These are phyloP conservation scores for Huntiella decipiens DNA, from an alignment of 2,329 filamentous ascomycete genomes.

Conservation along the genomic window DNA sequence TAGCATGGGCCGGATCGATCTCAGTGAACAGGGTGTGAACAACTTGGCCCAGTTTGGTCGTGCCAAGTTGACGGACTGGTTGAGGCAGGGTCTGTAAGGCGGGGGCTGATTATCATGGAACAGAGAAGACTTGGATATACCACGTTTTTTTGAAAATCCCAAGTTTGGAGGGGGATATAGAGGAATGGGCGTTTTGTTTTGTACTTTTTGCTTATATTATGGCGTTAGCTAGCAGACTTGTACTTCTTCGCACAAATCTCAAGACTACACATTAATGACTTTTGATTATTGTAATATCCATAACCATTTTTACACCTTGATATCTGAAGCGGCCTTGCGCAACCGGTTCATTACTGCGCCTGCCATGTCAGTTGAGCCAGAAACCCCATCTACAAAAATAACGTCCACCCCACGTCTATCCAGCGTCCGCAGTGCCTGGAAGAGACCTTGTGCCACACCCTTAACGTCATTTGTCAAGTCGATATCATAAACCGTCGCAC, in stretches of 20 bases:
- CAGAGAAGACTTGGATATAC: not conserved
- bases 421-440: slow-evolving; percentile 69
- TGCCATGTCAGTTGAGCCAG: slow-evolving; percentile 61
- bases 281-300: not conserved
- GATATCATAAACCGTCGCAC: slow-evolving; percentile 44
- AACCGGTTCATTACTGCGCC: slow-evolving; percentile 74
- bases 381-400: slow-evolving; percentile 82
- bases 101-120: not conserved
- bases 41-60: slow-evolving; percentile 90
- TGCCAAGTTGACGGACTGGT: slow-evolving; percentile 73
- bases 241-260: not conserved
- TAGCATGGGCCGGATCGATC: slow-evolving; percentile 81
- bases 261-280: slow-evolving; percentile 1
- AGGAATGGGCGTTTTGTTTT: not conserved
- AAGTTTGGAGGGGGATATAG: not conserved
- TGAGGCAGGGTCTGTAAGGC: slow-evolving; percentile 59
- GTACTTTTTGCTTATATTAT: not conserved
- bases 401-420: slow-evolving; percentile 61
- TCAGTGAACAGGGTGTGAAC: slow-evolving; percentile 87
- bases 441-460: slow-evolving; percentile 69
- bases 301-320: slow-evolving; percentile 22
- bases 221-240: not conserved
- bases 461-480: slow-evolving; percentile 50
- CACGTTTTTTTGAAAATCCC: not conserved
- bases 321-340: slow-evolving; percentile 53